A percentile compares a stretch with the other conserved stretches of the same genome.
phyloP scores from a whole-genome alignment of 73 alveolate species.

The Symbiodinium pilosum region DNA sequence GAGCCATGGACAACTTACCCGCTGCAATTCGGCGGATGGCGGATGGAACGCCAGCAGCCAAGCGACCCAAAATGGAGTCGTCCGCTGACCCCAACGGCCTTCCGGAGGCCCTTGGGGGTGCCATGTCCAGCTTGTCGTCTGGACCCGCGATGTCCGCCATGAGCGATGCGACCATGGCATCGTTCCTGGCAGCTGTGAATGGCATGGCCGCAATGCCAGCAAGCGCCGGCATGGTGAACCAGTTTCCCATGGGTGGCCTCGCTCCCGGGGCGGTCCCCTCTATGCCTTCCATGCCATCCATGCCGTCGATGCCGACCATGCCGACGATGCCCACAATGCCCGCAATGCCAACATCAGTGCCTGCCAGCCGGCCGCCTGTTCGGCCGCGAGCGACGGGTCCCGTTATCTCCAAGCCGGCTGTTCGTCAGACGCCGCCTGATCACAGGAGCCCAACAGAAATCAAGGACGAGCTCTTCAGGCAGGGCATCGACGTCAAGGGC shows the following conservation, averaged over 20 bases:
- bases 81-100: background rate
- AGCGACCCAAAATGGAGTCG: constrained; percentile 38
- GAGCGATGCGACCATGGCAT: background rate
- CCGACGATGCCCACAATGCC: constrained; percentile 2
- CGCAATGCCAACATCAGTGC: background rate
- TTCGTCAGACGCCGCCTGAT: background rate
- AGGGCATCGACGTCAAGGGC: constrained; percentile 47
- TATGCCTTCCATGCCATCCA: background rate
- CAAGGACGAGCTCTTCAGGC: constrained; percentile 52
- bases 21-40: background rate
- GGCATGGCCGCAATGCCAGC: constrained; percentile 23
- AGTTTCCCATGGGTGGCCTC: background rate
- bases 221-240: background rate
- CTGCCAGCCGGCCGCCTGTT: background rate
- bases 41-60: constrained; percentile 38
- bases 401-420: constrained; percentile 35
- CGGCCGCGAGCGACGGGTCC: background rate
- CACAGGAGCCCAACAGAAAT: constrained; percentile 39
- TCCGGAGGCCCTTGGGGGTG: background rate
- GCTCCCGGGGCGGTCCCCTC: too few relatives aligned
- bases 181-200: background rate
- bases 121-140: background rate
- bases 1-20: background rate
- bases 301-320: background rate
- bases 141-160: background rate